Base-by-base conservation (phyloP, 2,329 filamentous ascomycete genomes). In the Fusarium sp. region DNA sequence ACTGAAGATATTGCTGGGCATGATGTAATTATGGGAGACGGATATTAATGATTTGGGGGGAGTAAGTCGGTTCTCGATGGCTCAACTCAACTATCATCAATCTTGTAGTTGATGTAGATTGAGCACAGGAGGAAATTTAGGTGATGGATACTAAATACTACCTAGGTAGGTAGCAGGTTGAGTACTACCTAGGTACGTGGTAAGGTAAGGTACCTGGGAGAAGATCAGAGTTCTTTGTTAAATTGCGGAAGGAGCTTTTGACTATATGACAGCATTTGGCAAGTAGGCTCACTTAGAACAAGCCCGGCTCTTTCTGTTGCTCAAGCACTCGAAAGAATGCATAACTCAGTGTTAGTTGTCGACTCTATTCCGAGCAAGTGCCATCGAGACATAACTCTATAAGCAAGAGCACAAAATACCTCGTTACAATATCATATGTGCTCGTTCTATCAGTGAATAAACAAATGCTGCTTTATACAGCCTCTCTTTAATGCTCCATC, bases 1-100 rank as follows among this genome's bases (percentile, higher is more conserved):
- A 34, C 28, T 42, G 50, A 64, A 45, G 29, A 61, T 64, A 43
- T 22, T 64, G 26, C 29, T 52, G 53, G 47, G 46, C 55, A 64
- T 61, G 51, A 46, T 61, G 36, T 64, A 56, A 19, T 12, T 53
- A 52, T 50, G 39, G 31, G 34, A 24, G 46, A 35, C 29, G 35
- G 34, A 24, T 64, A 61, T 52, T 13, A 35, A 64, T 64, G 42
- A 41, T 42, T 13, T 25, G 35, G 42, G 15, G 24, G 36, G n/a
- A 45, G 45, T n/a, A 38, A 13, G 29, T 6, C 15, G 28, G n/a
- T 34, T 32, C 28, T 34, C 35, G 40, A 44, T 15, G 39, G 36
- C 22, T 28, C 40, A 48, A 38, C 22, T 28, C 40, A 48, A 38
- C 31, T 10, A 36, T 40, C 40, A 31, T 36, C 13, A 4, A 34